A percentile compares a stretch with the other conserved stretches of the same genome.
Evolutionary conservation across 495 filamentous ascomycete genomes (phyloP).

Genomic region (Alectoria sarmentosa): DNA sequence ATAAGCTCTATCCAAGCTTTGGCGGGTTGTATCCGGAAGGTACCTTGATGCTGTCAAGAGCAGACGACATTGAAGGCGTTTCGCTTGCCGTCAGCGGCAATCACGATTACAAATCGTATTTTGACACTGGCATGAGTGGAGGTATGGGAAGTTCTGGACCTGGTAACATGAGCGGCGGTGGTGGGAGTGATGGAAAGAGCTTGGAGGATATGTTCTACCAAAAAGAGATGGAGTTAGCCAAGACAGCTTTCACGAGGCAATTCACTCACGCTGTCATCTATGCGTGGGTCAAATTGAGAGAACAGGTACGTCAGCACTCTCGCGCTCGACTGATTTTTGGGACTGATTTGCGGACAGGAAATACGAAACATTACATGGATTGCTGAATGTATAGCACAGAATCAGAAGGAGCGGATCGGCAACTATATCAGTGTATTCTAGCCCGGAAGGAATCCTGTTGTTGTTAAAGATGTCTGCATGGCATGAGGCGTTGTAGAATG

Average conservation of each 20-base stretch:
- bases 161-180: constrained; percentile 77
- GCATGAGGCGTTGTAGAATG: constrained; percentile 7
- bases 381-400: constrained; percentile 98
- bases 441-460: constrained; percentile 4
- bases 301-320: constrained; percentile 62
- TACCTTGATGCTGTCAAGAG: constrained; percentile 86
- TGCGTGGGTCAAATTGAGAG: constrained; percentile 94
- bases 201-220: constrained; percentile 98
- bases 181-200: constrained; percentile 73
- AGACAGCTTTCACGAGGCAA: constrained; percentile 89
- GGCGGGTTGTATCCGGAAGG: constrained; percentile 90
- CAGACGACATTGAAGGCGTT: constrained; percentile 92
- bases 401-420: constrained; percentile 96
- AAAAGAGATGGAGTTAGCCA: constrained; percentile 98
- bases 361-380: constrained; percentile 99
- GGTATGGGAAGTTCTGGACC: constrained; percentile 46
- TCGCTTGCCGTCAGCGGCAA: constrained; percentile 87
- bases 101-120: constrained; percentile 85
- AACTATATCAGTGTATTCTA: constrained; percentile 98
- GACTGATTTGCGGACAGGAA: constrained; percentile 56
- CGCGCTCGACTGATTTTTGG: constrained; percentile 6
- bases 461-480: neutral
- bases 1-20: constrained; percentile 92
- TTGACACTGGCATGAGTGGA: constrained; percentile 82
- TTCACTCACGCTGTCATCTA: constrained; percentile 95